These are phyloP conservation scores for Geotrichum fermentans DNA, from an alignment of 1,139 yeast species.

Conservation along the genomic window DNA sequence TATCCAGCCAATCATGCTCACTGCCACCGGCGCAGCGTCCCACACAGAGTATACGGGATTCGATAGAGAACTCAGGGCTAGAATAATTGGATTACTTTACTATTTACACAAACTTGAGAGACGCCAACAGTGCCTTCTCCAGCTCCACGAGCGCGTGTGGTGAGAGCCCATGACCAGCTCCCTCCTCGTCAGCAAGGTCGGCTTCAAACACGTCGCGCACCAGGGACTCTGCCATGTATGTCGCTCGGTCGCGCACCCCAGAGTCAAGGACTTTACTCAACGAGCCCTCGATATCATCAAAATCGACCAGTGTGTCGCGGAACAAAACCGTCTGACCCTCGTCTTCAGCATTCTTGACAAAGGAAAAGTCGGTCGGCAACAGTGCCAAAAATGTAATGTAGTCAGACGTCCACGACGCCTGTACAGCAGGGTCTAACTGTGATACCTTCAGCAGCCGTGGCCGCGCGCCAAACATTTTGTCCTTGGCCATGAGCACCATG, in stretches of 20 bases:
- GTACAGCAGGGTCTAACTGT: background rate
- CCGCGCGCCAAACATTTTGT: conserved; percentile 16
- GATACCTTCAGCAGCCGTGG: conserved; percentile 11
- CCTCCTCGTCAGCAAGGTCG: conserved; percentile 8
- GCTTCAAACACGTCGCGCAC: conserved; percentile 9
- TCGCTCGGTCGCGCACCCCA: conserved; percentile 1
- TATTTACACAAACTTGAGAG: background rate
- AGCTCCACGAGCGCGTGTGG: conserved; percentile 1
- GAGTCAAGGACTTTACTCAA: conserved; percentile 26
- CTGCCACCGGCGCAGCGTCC: too few species aligned
- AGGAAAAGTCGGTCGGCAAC: conserved; percentile 12
- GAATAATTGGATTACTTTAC: background rate
- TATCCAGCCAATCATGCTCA: conserved; percentile 3
- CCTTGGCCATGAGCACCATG: conserved; percentile 19
- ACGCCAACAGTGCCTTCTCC: background rate
- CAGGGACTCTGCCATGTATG: conserved; percentile 12
- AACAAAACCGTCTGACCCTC: conserved; percentile 1
- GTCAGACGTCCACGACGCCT: conserved; percentile 9
- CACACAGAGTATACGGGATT: too few species aligned
- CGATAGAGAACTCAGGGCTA: background rate
- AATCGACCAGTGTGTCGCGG: conserved; percentile 34
- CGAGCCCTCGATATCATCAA: conserved; percentile 45
- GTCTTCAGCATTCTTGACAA: background rate
- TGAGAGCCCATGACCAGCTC: background rate
- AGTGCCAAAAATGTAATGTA: conserved; percentile 14